These are phyloP conservation scores for Saprolegnia diclina DNA, from an alignment of 352 stramenopile species.

Conservation along the genomic window DNA sequence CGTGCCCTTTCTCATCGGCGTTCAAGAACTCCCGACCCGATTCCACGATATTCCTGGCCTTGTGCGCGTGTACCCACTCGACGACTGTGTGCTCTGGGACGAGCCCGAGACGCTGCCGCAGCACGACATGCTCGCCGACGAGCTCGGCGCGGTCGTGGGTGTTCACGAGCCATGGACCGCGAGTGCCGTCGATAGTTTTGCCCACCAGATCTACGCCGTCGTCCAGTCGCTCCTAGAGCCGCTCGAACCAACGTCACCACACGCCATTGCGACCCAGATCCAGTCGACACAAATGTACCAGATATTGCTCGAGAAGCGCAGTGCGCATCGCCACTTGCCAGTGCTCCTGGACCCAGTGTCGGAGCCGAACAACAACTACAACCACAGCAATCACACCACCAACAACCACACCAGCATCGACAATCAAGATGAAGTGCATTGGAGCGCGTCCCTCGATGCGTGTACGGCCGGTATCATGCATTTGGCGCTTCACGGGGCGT, in stretches of 20 bases:
- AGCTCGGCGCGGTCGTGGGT: neutral
- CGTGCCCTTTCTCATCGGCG: slow-evolving; percentile 19
- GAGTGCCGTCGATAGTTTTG: neutral
- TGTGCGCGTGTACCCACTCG: slow-evolving; percentile 4
- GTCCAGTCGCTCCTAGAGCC: neutral
- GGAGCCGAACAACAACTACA: too few species aligned
- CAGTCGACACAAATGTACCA: slow-evolving; percentile 2
- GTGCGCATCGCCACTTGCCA: too few species aligned
- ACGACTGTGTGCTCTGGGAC: slow-evolving; percentile 3
- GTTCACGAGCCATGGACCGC: neutral
- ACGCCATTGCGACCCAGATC: neutral
- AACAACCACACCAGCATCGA: too few species aligned
- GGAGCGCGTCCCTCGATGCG: neutral
- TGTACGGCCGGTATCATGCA: neutral
- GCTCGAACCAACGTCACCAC: too few species aligned
- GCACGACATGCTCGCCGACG: neutral
- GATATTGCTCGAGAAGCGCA: neutral
- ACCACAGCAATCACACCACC: too few species aligned
- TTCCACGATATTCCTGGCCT: neutral
- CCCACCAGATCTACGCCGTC: neutral
- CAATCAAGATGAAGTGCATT: slow-evolving; percentile 6
- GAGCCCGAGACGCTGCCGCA: neutral
- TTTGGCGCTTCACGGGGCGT: neutral
- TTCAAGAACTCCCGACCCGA: slow-evolving; percentile 1
- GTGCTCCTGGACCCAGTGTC: too few species aligned